Evolutionary conservation across 1,284 basidiomycete genomes (phyloP).

Genomic region (Crucibulum cyathiforme): DNA sequence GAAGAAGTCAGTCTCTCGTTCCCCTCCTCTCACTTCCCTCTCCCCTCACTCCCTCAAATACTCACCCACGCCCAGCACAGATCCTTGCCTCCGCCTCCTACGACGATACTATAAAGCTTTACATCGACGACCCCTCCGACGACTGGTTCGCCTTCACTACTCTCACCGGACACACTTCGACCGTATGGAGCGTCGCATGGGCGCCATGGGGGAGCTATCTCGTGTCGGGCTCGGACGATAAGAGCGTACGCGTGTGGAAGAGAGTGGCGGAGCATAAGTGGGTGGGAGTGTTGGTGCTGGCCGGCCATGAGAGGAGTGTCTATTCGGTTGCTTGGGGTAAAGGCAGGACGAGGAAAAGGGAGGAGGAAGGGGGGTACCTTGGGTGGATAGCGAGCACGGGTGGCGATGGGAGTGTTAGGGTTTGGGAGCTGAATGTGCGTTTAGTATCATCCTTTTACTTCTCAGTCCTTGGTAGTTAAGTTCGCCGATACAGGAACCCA

Average conservation of each 20-base stretch:
- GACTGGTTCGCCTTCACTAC: slow-evolving; percentile 94
- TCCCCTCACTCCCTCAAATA: slow-evolving; percentile 13
- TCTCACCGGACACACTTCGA: slow-evolving; percentile 81
- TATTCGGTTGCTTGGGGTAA: slow-evolving; percentile 83
- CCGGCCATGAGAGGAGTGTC: slow-evolving; percentile 74
- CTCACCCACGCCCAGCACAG: slow-evolving; percentile 47
- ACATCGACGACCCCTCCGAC: slow-evolving; percentile 91
- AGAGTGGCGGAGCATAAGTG: slow-evolving; percentile 61
- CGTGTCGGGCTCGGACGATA: slow-evolving; percentile 84
- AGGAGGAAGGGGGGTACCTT: slow-evolving; percentile 41
- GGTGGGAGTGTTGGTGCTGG: slow-evolving; percentile 61
- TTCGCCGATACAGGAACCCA: slow-evolving; percentile 11
- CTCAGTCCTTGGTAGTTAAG: slow-evolving; percentile 2
- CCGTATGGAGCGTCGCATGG: slow-evolving; percentile 91
- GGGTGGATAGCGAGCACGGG: slow-evolving; percentile 81
- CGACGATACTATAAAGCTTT: slow-evolving; percentile 95
- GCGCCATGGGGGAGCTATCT: slow-evolving; percentile 85
- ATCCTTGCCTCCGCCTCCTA: slow-evolving; percentile 97
- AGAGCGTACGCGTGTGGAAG: slow-evolving; percentile 76
- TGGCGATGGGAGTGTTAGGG: slow-evolving; percentile 76
- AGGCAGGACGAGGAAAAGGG: slow-evolving; percentile 30
- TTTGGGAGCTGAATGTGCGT: slow-evolving; percentile 75
- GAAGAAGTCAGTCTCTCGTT: slow-evolving; percentile 75
- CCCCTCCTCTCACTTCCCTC: slow-evolving; percentile 4
- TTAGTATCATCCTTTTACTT: neutral